Conservation (phyloP, 805 yeast species). For the Vanderwaltozyma verrucispora region DNA sequence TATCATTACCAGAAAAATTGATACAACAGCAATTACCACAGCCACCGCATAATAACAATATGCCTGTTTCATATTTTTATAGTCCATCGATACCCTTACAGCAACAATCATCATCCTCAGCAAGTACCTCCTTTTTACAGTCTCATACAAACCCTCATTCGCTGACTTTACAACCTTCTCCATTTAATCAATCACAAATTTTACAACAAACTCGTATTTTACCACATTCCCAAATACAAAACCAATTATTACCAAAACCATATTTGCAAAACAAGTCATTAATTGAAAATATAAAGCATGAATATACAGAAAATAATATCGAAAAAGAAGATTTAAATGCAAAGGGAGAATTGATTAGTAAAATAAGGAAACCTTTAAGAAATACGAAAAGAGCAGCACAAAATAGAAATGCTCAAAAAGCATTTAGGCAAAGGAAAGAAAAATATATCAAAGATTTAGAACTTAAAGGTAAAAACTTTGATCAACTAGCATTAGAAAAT, state of each 20-base stretch:
- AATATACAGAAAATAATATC: neutral
- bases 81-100: neutral
- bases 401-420: slow-evolving; percentile 85
- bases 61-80: neutral
- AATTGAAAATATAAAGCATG: too few relatives aligned
- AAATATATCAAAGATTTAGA: slow-evolving; percentile 74
- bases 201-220: neutral
- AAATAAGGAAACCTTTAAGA: slow-evolving; percentile 19
- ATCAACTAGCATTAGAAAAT: slow-evolving; percentile 51
- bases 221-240: neutral
- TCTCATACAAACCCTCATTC: neutral
- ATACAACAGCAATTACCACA: neutral
- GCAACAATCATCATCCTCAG: neutral
- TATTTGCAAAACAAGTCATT: neutral
- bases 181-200: neutral
- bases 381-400: slow-evolving; percentile 82
- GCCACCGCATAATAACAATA: neutral
- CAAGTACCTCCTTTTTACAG: neutral
- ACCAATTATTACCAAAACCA: neutral
- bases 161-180: neutral
- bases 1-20: neutral
- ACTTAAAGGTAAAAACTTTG: slow-evolving; percentile 51
- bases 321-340: slow-evolving; percentile 14
- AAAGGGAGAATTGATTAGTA: slow-evolving; percentile 17
- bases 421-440: slow-evolving; percentile 80